phyloP scores from a whole-genome alignment of 176 grass and related monocot genomes.

The Saccharum officinarum region DNA sequence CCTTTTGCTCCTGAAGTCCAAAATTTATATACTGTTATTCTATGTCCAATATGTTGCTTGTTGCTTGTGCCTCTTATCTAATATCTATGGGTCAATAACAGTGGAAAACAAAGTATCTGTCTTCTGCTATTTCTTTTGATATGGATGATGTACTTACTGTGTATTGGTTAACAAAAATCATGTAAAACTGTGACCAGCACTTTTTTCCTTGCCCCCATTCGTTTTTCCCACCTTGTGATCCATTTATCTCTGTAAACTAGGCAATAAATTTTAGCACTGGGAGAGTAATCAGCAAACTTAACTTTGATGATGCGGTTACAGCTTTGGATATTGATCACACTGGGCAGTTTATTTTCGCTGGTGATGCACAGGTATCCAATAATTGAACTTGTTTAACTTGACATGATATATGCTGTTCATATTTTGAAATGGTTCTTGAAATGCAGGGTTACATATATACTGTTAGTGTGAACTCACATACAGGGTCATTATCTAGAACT shows the following conservation, averaged over 20 bases:
- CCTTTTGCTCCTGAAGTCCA: background rate
- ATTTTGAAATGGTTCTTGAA: slow-evolving; percentile 29
- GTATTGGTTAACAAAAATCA: slow-evolving; percentile 23
- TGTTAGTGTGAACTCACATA: slow-evolving; percentile 84
- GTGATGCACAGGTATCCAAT: slow-evolving; percentile 77
- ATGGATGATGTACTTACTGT: background rate
- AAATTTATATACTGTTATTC: slow-evolving; percentile 12
- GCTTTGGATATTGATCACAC: slow-evolving; percentile 95
- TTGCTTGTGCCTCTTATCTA: background rate
- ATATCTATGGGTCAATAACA: slow-evolving; percentile 14
- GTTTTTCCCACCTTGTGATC: slow-evolving; percentile 20
- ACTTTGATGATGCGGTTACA: slow-evolving; percentile 86
- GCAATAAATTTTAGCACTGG: slow-evolving; percentile 99
- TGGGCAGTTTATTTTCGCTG: slow-evolving; percentile 89
- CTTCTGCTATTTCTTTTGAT: background rate
- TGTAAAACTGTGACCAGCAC: background rate
- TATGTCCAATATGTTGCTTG: slow-evolving; percentile 4
- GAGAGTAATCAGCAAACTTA: slow-evolving; percentile 86
- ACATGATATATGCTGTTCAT: slow-evolving; percentile 21
- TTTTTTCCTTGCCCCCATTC: background rate
- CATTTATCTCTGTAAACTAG: slow-evolving; percentile 49
- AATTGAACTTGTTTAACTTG: slow-evolving; percentile 13
- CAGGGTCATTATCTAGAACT: slow-evolving; percentile 75
- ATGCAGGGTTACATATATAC: slow-evolving; percentile 85
- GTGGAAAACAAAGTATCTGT: slow-evolving; percentile 4